A percentile compares a stretch with the other conserved stretches of the same genome.
Conservation (phyloP, 768 basidiomycete species). For the Multifurca ochricompacta region DNA sequence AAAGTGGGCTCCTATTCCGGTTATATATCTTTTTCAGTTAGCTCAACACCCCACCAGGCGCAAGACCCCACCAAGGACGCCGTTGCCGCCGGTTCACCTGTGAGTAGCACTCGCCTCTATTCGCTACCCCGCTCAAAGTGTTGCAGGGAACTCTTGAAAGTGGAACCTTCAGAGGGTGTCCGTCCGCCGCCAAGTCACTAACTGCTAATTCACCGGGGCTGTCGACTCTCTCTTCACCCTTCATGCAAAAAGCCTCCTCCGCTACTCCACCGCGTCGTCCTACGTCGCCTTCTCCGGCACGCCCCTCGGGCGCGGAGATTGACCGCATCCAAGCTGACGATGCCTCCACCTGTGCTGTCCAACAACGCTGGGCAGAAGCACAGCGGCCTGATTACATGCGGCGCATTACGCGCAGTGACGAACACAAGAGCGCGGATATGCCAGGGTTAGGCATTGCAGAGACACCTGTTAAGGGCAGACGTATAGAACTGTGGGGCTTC, state of each 20-base stretch:
- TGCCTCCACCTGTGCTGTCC: slow-evolving; percentile 41
- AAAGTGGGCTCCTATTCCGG: slow-evolving; percentile 2
- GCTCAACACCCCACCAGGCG: slow-evolving; percentile 9
- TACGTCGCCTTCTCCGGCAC: slow-evolving; percentile 25
- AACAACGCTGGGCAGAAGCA: slow-evolving; percentile 47
- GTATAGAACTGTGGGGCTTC: slow-evolving; percentile 53
- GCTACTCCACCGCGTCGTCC: slow-evolving; percentile 6
- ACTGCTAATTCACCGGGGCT: slow-evolving; percentile 23
- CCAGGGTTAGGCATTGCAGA: slow-evolving; percentile 52
- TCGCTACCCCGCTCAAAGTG: neutral
- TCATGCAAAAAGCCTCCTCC: slow-evolving; percentile 23
- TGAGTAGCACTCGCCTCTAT: neutral
- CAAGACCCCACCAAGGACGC: slow-evolving; percentile 5
- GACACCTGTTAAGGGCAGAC: slow-evolving; percentile 64
- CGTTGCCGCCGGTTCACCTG: slow-evolving; percentile 1
- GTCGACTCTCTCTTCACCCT: slow-evolving; percentile 28
- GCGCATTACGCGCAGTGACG: slow-evolving; percentile 30
- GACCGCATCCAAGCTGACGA: slow-evolving; percentile 50
- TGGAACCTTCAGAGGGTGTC: slow-evolving; percentile 8
- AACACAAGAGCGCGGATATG: slow-evolving; percentile 33
- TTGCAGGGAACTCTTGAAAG: neutral
- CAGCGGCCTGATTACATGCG: slow-evolving; percentile 68
- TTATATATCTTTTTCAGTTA: neutral
- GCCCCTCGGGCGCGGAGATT: slow-evolving; percentile 44
- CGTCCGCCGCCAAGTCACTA: slow-evolving; percentile 7